Evolutionary conservation across 148 eudicot genomes (phyloP).

Genomic region (Camellia lanceoleosa): DNA sequence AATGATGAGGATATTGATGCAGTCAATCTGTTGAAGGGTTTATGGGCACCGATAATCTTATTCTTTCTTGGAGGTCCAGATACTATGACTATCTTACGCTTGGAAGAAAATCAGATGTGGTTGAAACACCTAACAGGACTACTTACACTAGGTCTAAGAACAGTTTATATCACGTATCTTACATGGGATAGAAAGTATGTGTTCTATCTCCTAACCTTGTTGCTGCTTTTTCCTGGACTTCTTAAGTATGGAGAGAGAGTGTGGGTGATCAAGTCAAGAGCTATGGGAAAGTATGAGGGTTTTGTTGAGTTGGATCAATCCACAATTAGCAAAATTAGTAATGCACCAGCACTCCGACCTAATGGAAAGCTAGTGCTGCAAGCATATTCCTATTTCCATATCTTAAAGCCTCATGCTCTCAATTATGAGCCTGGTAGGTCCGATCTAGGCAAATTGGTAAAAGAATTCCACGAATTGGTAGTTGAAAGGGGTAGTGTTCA

Average conservation of each 20-base stretch:
- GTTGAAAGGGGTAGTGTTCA: too few relatives aligned
- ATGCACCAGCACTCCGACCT: background rate
- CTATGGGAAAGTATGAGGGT: background rate
- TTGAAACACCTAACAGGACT: background rate
- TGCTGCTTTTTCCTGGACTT: background rate
- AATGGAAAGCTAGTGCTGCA: background rate
- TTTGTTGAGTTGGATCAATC: too few relatives aligned
- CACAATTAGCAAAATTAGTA: background rate
- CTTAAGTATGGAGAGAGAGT: conserved; percentile 13
- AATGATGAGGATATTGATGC: too few relatives aligned
- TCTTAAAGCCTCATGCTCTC: background rate
- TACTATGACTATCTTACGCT: background rate
- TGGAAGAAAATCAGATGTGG: conserved; percentile 12
- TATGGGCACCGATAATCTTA: conserved; percentile 12
- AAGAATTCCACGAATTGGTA: background rate
- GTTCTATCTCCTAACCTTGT: background rate
- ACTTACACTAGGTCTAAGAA: background rate
- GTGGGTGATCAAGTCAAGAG: background rate
- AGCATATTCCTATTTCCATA: background rate
- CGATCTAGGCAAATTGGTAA: background rate
- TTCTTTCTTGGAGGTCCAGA: conserved; percentile 12
- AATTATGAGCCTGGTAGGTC: background rate
- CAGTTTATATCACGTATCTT: background rate
- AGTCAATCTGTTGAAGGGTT: background rate
- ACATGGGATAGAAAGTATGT: background rate